Percentiles rank a stretch among this genome's conserved stretches.
These are phyloP conservation scores for Mucor plumbeus DNA, from an alignment of 371 early-diverging fungal species.

Conservation along the genomic window DNA sequence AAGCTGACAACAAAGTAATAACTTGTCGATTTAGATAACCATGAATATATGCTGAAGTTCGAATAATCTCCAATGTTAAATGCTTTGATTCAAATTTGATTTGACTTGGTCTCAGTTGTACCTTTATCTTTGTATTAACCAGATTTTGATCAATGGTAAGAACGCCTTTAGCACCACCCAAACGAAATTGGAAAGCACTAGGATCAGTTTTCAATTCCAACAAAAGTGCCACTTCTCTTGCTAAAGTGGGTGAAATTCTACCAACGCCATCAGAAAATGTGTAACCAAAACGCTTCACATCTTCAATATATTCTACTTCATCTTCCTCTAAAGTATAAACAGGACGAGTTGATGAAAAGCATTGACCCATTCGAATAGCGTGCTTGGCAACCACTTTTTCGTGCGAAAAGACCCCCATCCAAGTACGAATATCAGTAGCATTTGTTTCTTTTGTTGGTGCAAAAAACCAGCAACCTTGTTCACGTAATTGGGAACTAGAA, in stretches of 20 bases:
- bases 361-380: constrained; percentile 79
- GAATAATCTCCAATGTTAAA: constrained; percentile 66
- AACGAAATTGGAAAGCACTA: constrained; percentile 81
- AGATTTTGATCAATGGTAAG: constrained; percentile 43
- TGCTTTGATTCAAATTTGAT: constrained; percentile 71
- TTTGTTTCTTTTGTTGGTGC: constrained; percentile 44
- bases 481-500: constrained; percentile 71
- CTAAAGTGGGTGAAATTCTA: constrained; percentile 59
- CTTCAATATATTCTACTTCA: constrained; percentile 56
- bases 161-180: constrained; percentile 86
- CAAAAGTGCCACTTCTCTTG: constrained; percentile 54
- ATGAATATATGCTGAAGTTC: constrained; percentile 57
- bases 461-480: constrained; percentile 81
- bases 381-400: constrained; percentile 76
- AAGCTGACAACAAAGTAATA: constrained; percentile 67
- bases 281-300: constrained; percentile 62
- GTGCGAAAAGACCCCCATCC: constrained; percentile 78
- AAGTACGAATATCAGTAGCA: constrained; percentile 61
- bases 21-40: constrained; percentile 78
- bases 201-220: constrained; percentile 62
- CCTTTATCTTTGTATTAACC: constrained; percentile 34
- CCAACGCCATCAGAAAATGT: constrained; percentile 91
- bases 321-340: constrained; percentile 39
- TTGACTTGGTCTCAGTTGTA: constrained; percentile 72
- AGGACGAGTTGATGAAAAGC: constrained; percentile 72